These are phyloP conservation scores for Kwoniella shandongensis DNA, from an alignment of 768 basidiomycete species.

Conservation along the genomic window DNA sequence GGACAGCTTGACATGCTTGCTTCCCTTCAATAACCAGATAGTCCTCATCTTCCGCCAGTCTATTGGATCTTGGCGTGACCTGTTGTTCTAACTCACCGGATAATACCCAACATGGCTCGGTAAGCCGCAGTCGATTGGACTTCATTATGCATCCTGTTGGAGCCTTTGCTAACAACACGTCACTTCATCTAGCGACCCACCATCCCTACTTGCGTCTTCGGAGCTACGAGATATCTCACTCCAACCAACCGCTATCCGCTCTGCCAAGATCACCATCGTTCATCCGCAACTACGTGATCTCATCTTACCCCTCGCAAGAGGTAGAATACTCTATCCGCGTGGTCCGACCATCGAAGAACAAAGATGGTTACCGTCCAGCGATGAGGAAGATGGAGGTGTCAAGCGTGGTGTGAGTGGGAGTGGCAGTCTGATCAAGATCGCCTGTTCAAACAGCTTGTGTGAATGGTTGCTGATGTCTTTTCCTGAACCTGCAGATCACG, in stretches of 20 bases:
- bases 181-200: slow-evolving; percentile 10
- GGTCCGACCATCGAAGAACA: slow-evolving; percentile 17
- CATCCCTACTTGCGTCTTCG: slow-evolving; percentile 25
- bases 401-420: slow-evolving; percentile 15
- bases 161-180: neutral
- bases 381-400: slow-evolving; percentile 16
- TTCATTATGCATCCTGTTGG: neutral
- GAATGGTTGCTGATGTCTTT: neutral
- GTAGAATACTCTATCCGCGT: slow-evolving; percentile 14
- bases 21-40: too few relatives aligned
- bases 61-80: neutral
- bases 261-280: slow-evolving; percentile 45
- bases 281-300: slow-evolving; percentile 71
- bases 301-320: slow-evolving; percentile 63
- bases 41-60: too few relatives aligned
- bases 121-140: slow-evolving; percentile 1
- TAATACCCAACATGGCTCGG: slow-evolving; percentile 17
- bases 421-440: neutral
- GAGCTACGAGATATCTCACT: slow-evolving; percentile 41
- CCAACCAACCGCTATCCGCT: slow-evolving; percentile 27
- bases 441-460: neutral
- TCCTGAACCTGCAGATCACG: slow-evolving; percentile 12
- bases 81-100: neutral
- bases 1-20: too few relatives aligned
- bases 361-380: slow-evolving; percentile 16